Evolutionary conservation across 352 stramenopile species (phyloP), one percentile per base, ranked within the genome.

Genomic region (Globisporangium viniferum): DNA sequence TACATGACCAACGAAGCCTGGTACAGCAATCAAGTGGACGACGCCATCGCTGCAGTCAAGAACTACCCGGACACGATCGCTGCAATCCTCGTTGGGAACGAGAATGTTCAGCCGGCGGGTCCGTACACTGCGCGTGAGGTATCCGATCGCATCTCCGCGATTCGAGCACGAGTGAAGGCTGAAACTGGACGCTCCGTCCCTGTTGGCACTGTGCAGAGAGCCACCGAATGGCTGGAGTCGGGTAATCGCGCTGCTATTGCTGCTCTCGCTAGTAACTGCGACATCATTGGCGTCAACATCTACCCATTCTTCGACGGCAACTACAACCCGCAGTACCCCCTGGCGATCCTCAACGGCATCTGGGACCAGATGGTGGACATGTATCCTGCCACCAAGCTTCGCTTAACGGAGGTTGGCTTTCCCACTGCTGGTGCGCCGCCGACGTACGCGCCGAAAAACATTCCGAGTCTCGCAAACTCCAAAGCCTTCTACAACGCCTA

Each of bases 251-350:
- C 57, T 0, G 72, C 73, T 5, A 94, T 93, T 73, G 53, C 76
- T 1, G 72, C 69, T 27, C 71, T 95, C 1, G 81, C 80, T 12
- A 62, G 24, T 8, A 78, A 70, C 29, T 86, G 75, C 53, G 88
- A 95, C 67, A 91, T 95, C 68, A 59, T 93, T 9, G 86, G 86
- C 18, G 88, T 95, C 48, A 93, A 92, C 63, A 89, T 91, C 59
- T 92, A 92, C 56, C 84, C 84, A 2, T 93, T 93, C 74, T 91
- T 92, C 56, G 78, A 91, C 46, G 64, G 33, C 10, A 81, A 72
- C 48, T 93, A 92, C 77, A 73, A 80, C 54, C 53, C 73, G 4
- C 68, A 59, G n/a, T 67, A 81, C 15, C 81, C 82, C 27, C 35
- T 84, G 1, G 74, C 73, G 20, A 74, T 91, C 64, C 76, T 94